Evolutionary conservation across 164 flowering plant genomes (phyloP).

Genomic region (Vitis cinerea): DNA sequence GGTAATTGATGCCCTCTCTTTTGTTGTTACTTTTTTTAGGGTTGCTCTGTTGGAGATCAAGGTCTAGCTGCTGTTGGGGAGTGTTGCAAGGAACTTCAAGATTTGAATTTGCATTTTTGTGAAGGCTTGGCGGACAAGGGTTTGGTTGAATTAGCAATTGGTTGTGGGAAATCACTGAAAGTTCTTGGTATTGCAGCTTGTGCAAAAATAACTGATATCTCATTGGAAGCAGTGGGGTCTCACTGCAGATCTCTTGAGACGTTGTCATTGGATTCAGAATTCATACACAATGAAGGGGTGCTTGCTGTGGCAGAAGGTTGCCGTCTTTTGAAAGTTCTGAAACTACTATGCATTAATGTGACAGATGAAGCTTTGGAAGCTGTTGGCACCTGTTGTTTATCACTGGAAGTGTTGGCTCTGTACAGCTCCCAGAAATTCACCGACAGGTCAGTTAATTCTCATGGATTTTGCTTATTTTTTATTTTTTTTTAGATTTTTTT

Average conservation of each 20-base stretch:
- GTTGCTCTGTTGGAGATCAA: slow-evolving; percentile 83
- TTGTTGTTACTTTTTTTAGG: slow-evolving; percentile 36
- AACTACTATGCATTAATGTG: slow-evolving; percentile 74
- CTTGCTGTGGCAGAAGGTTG: slow-evolving; percentile 80
- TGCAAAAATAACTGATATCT: slow-evolving; percentile 74
- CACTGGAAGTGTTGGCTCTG: slow-evolving; percentile 71
- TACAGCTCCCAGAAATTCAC: slow-evolving; percentile 83
- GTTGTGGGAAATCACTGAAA: slow-evolving; percentile 70
- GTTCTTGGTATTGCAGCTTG: slow-evolving; percentile 78
- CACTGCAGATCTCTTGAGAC: slow-evolving; percentile 65
- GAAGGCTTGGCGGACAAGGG: slow-evolving; percentile 84
- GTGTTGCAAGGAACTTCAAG: slow-evolving; percentile 77
- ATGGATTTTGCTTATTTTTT: neutral
- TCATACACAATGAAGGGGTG: slow-evolving; percentile 64
- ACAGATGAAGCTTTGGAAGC: slow-evolving; percentile 78
- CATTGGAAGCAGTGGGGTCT: slow-evolving; percentile 77
- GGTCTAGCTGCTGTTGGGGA: slow-evolving; percentile 79
- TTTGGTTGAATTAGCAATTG: slow-evolving; percentile 54
- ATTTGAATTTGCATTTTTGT: slow-evolving; percentile 83
- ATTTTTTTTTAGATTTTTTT: neutral
- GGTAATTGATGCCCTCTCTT: neutral
- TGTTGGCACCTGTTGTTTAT: slow-evolving; percentile 57
- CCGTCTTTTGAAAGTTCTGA: slow-evolving; percentile 57
- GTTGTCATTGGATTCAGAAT: slow-evolving; percentile 80
- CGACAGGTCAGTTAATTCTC: slow-evolving; percentile 50